Evolutionary conservation across 2,329 filamentous ascomycete genomes (phyloP).

Genomic region (Raffaelea arxii): DNA sequence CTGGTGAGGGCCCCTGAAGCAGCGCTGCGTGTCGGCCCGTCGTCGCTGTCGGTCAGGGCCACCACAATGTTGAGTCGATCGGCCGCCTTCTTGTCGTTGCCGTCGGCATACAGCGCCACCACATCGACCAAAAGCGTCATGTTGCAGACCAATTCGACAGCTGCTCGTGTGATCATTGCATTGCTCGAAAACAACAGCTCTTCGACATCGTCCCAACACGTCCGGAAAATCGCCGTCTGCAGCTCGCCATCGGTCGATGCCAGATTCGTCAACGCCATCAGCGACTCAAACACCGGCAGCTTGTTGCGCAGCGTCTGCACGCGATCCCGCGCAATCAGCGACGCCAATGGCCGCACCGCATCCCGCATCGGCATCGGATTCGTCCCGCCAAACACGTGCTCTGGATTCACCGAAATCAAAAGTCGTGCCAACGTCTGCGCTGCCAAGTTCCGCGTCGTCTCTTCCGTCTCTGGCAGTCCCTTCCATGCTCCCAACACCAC

Average conservation of each 20-base stretch:
- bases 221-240: constrained; percentile 59
- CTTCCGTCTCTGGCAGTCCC: constrained; percentile 44
- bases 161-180: constrained; percentile 65
- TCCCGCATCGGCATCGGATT: constrained; percentile 65
- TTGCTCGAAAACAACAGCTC: constrained; percentile 75
- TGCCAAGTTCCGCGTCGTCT: constrained; percentile 42
- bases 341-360: constrained; percentile 72
- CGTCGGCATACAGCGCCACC: constrained; percentile 59
- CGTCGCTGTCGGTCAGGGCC: constrained; percentile 79
- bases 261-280: constrained; percentile 90
- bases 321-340: constrained; percentile 50
- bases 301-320: constrained; percentile 61
- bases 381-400: constrained; percentile 71
- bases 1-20: constrained; percentile 84
- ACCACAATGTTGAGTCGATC: constrained; percentile 75
- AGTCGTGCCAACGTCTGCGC: constrained; percentile 78
- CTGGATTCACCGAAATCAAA: constrained; percentile 76
- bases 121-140: constrained; percentile 62
- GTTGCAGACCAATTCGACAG: constrained; percentile 87
- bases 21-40: constrained; percentile 67
- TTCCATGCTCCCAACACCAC: constrained; percentile 65
- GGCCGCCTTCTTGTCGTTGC: constrained; percentile 49
- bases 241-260: constrained; percentile 67
- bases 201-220: constrained; percentile 67
- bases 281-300: constrained; percentile 78